These are phyloP conservation scores for Neurospora sp. DNA, from an alignment of 495 filamentous ascomycete species.

Conservation along the genomic window DNA sequence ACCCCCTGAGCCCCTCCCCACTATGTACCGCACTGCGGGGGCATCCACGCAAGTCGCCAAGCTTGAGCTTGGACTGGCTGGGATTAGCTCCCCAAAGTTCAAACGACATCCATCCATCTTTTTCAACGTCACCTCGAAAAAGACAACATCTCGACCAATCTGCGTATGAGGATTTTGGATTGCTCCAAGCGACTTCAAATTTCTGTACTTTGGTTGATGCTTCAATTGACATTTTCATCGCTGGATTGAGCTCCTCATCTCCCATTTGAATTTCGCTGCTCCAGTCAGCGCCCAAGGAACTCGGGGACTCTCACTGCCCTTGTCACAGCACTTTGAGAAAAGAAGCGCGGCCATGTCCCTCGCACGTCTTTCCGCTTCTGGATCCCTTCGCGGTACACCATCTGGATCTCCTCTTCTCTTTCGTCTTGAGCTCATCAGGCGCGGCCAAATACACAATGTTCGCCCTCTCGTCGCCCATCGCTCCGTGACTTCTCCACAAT, in stretches of 20 bases:
- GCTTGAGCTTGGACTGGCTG: background rate
- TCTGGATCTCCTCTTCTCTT: constrained; percentile 1
- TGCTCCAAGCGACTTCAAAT: background rate
- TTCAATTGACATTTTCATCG: background rate
- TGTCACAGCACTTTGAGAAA: background rate
- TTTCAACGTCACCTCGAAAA: background rate
- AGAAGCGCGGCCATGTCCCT: background rate
- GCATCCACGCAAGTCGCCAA: background rate
- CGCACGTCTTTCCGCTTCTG: background rate
- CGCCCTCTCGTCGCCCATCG: background rate
- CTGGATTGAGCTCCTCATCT: background rate
- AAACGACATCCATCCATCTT: background rate
- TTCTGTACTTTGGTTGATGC: background rate
- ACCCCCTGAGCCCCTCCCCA: background rate
- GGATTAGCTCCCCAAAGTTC: background rate
- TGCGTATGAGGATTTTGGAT: background rate
- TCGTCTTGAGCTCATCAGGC: background rate
- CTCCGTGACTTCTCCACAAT: constrained; percentile 1
- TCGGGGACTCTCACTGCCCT: background rate
- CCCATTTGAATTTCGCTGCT: background rate
- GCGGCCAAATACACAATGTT: background rate
- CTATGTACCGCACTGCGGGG: background rate
- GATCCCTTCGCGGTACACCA: background rate
- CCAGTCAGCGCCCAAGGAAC: background rate
- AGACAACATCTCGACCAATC: background rate